phyloP scores from a whole-genome alignment of 371 early-diverging fungal species.

The Entomophthora muscae region DNA sequence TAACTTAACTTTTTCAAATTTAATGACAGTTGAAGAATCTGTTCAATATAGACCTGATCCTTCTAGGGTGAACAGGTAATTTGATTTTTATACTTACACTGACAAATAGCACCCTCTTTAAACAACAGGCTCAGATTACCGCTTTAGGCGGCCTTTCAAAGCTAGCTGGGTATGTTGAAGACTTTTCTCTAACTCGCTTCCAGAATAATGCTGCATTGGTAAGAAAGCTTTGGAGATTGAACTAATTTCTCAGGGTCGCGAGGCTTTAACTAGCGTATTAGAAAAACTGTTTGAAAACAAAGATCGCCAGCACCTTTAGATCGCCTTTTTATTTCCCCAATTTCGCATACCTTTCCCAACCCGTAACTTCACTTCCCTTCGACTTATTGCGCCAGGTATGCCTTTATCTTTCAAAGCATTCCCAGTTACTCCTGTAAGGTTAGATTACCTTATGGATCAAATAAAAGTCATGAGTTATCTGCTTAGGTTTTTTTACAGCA shows the following conservation, averaged over 20 bases:
- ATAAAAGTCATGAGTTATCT: too few species aligned
- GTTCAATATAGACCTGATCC: conserved; percentile 51
- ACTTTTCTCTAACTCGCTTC: conserved; percentile 70
- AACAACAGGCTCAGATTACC: conserved; percentile 60
- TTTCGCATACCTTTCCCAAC: not conserved
- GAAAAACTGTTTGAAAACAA: conserved; percentile 2
- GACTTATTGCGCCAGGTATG: not conserved
- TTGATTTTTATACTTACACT: conserved; percentile 11
- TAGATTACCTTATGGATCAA: too few species aligned
- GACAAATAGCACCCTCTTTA: conserved; percentile 38
- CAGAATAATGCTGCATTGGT: conserved; percentile 64
- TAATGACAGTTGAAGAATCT: conserved; percentile 70
- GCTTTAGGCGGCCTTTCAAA: conserved; percentile 56
- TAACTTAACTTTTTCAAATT: conserved; percentile 52
- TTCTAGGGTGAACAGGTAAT: conserved; percentile 19
- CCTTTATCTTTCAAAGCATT: too few species aligned
- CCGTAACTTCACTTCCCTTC: not conserved
- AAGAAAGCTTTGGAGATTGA: conserved; percentile 1
- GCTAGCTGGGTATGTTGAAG: conserved; percentile 67
- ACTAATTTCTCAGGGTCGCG: conserved; percentile 6
- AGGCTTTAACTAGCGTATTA: conserved; percentile 2
- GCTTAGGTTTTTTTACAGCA: too few species aligned
- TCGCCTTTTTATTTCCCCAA: not conserved
- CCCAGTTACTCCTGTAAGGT: too few species aligned
- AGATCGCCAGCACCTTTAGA: not conserved